A percentile compares a stretch with the other conserved stretches of the same genome.
These are phyloP conservation scores for Penicillium sumatraense DNA, from an alignment of 2,329 filamentous ascomycete genomes.

Conservation along the genomic window DNA sequence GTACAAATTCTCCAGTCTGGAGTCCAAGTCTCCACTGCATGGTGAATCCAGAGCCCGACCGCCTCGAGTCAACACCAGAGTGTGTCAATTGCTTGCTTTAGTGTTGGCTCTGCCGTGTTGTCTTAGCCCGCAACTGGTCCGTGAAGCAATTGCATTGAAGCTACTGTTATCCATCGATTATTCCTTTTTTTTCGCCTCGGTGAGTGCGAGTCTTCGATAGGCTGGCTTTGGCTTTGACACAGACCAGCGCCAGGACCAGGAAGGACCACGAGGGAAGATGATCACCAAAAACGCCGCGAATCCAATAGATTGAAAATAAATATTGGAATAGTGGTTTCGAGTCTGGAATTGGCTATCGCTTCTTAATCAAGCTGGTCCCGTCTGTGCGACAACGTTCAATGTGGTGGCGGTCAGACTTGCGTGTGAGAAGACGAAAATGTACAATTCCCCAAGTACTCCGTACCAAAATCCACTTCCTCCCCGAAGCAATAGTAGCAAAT, in stretches of 20 bases:
- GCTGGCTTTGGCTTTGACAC: neutral
- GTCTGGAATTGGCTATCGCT: neutral
- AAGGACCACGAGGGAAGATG: neutral
- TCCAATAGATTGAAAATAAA: neutral
- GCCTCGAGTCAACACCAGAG: no score
- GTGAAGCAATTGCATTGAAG: neutral
- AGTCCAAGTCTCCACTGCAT: neutral
- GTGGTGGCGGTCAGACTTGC: conserved; percentile 21
- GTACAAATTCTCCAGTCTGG: neutral
- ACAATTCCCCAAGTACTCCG: no score
- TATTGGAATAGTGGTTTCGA: neutral
- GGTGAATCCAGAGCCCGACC: neutral
- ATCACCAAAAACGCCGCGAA: neutral
- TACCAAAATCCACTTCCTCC: neutral
- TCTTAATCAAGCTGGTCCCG: conserved; percentile 6
- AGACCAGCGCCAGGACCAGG: no score
- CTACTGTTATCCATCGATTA: neutral
- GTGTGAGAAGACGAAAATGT: neutral
- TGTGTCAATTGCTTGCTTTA: no score
- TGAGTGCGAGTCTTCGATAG: neutral
- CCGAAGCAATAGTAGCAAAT: conserved; percentile 15
- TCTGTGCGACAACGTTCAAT: conserved; percentile 35
- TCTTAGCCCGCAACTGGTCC: neutral
- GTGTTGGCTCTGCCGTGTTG: neutral
- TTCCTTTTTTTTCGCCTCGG: neutral